These are phyloP conservation scores for Aegilops longissima DNA, from an alignment of 176 grass and related monocot species.

Conservation along the genomic window DNA sequence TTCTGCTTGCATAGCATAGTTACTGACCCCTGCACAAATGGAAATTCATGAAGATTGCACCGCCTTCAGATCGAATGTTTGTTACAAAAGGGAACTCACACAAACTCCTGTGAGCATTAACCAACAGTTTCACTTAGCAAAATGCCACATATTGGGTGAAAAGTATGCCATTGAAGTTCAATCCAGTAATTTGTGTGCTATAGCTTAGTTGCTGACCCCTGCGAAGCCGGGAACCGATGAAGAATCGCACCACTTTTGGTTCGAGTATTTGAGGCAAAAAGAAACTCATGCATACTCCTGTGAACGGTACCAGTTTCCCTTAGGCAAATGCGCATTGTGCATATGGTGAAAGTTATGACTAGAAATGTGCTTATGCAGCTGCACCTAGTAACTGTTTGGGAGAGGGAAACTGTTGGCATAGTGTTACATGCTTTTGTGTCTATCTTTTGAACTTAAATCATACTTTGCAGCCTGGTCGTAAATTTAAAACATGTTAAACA, in stretches of 20 bases:
- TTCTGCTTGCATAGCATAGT: not conserved
- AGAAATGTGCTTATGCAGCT: not conserved
- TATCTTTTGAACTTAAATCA: not conserved
- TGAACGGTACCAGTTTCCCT: not conserved
- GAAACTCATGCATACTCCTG: not conserved
- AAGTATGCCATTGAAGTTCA: not conserved
- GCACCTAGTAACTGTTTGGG: not conserved
- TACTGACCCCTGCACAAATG: not conserved
- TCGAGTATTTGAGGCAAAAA: not conserved
- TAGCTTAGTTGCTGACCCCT: not conserved
- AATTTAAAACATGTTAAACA: not conserved
- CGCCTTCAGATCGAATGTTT: not conserved
- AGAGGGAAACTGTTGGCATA: not conserved
- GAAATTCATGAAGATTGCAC: not conserved
- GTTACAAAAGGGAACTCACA: not conserved
- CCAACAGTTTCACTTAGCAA: not conserved
- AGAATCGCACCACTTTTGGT: not conserved
- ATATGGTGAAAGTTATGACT: not conserved
- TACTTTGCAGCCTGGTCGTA: not conserved
- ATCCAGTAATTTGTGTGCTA: not conserved
- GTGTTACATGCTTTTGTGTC: not conserved
- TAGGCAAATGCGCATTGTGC: no score
- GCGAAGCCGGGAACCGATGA: not conserved
- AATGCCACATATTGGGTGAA: not conserved
- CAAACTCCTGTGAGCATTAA: not conserved